These are phyloP conservation scores for Fusarium pseudonygamai DNA, from an alignment of 2,329 filamentous ascomycete genomes.

Conservation along the genomic window DNA sequence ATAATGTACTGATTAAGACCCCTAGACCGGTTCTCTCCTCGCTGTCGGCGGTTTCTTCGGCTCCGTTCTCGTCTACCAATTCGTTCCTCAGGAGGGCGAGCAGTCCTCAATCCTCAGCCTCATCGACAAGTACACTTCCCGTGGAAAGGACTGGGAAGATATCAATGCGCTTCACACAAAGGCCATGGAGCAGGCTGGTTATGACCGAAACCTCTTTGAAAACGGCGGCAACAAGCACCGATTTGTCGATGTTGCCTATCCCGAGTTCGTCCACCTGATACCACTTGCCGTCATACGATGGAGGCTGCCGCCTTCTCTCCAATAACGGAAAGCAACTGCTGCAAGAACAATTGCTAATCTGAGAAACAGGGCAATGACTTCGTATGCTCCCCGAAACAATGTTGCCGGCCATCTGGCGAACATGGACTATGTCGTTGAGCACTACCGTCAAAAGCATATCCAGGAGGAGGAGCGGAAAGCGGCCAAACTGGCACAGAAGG, in stretches of 20 bases:
- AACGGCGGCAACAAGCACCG: slow-evolving; percentile 54
- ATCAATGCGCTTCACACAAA: slow-evolving; percentile 64
- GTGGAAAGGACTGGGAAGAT: slow-evolving; percentile 60
- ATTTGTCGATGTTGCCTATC: slow-evolving; percentile 63
- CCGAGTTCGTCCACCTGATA: slow-evolving; percentile 61
- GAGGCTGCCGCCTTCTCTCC: neutral
- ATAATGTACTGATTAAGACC: slow-evolving; percentile 15
- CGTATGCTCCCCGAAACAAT: slow-evolving; percentile 61
- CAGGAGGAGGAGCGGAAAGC: slow-evolving; percentile 66
- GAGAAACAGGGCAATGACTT: slow-evolving; percentile 56
- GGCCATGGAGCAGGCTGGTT: slow-evolving; percentile 64
- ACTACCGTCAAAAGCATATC: slow-evolving; percentile 64
- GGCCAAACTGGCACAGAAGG: slow-evolving; percentile 57
- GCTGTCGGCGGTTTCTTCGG: slow-evolving; percentile 57
- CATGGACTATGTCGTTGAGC: slow-evolving; percentile 65
- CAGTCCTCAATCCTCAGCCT: slow-evolving; percentile 56
- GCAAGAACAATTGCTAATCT: slow-evolving; percentile 32
- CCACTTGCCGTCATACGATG: neutral
- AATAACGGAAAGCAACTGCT: neutral
- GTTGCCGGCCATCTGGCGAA: slow-evolving; percentile 64
- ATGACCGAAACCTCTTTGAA: slow-evolving; percentile 65
- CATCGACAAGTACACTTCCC: slow-evolving; percentile 58
- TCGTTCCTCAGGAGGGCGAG: slow-evolving; percentile 62
- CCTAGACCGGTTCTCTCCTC: slow-evolving; percentile 60
- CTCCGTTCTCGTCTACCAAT: slow-evolving; percentile 57